Conservation (phyloP, 805 yeast genomes). For the Phaffomyces opuntiae region DNA sequence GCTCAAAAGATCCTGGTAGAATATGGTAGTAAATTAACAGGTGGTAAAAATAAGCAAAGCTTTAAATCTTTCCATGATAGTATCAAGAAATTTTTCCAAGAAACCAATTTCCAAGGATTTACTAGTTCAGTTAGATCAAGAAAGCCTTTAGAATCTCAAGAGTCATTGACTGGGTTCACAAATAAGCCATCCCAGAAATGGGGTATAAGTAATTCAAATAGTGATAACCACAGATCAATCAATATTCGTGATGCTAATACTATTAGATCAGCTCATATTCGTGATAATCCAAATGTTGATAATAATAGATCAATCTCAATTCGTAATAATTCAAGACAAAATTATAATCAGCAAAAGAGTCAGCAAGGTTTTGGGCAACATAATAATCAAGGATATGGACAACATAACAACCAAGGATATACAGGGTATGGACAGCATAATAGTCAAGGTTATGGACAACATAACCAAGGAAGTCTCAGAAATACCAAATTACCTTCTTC, state of each 20-base stretch:
- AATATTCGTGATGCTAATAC: neutral
- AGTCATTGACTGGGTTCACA: slow-evolving; percentile 3
- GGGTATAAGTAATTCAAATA: slow-evolving; percentile 1
- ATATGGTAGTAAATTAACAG: neutral
- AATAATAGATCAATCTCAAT: too few relatives aligned
- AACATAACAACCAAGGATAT: slow-evolving; percentile 4
- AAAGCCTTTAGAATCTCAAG: slow-evolving; percentile 7
- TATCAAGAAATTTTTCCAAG: neutral
- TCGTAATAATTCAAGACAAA: too few relatives aligned
- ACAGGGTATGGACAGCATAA: neutral
- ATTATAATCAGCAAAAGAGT: neutral
- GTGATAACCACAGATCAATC: neutral
- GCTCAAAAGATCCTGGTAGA: neutral
- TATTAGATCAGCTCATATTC: neutral
- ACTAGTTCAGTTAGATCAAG: neutral
- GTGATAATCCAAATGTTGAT: neutral
- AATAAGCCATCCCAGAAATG: slow-evolving; percentile 3
- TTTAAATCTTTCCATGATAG: slow-evolving; percentile 1
- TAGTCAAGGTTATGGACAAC: neutral
- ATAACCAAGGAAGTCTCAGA: slow-evolving; percentile 1
- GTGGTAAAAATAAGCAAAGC: neutral
- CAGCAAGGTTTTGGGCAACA: neutral
- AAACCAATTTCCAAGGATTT: neutral
- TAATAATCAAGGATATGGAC: neutral
- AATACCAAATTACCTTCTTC: slow-evolving; percentile 1